Base-by-base conservation (phyloP, 345 rosid genomes). In the Aethionema arabicum region DNA sequence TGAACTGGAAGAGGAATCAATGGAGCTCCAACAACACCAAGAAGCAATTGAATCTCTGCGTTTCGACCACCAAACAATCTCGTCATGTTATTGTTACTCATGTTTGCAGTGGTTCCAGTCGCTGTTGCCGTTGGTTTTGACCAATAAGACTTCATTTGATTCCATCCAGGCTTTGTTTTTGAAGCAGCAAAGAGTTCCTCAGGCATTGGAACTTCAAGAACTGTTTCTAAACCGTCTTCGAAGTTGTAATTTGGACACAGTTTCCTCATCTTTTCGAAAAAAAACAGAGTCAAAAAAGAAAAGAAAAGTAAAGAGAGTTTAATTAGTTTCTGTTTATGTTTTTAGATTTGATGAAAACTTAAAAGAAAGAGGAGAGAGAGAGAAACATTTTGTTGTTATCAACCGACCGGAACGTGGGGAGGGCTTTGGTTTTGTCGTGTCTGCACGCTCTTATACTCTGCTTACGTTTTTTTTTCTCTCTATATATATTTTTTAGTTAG, bases 21-120 rank as follows among this genome's bases (percentile, higher is more conserved):
- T 3, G 99, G 99, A 72, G 99, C 96, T 0, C 96, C 99, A 39
- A 78, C 81, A 48, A 93, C 99, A 14, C 99, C 99, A 8, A 93
- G 85, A 61, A 93, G 76, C n/a, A 93, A 83, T 72, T 90, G 99
- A 61, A 93, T 81, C 87, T 93, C 95, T 0, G 90, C 63, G 69
- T 73, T 84, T 27, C 72, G 79, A n/a, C 85, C 84, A 0, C 91
- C 96, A 12, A 83, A 77, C 10, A 80, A 63, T 56, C 56, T 53
- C 0, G 80, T 56, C 76, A 76, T 21, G 27, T 21, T 21, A 21
- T 21, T 21, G 27, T 21, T 21, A 21, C 2, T 21, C 27, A 21
- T 66, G 4, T 84, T 75, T 8, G 68, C 39, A 6, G 69, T 33
- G 13, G 83, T 48, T 50, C 65, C 70, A 4, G 76, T 75, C 4